Percentiles rank a stretch among this genome's conserved stretches.
Conservation (phyloP, 1,284 basidiomycete genomes). For the Naganishia sp. region DNA sequence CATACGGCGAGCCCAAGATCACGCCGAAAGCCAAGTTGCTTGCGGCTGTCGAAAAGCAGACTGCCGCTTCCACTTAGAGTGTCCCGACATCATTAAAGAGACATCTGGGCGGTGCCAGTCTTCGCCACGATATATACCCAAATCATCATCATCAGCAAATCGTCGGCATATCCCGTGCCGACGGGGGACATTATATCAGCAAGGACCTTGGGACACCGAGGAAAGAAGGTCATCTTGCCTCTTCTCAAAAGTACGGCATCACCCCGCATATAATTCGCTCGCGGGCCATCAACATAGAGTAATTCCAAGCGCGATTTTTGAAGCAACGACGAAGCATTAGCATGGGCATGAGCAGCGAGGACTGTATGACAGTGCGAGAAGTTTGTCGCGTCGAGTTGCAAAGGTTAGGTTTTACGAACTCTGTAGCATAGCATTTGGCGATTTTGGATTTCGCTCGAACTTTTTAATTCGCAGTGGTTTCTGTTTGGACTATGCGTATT, state of each 20-base stretch:
- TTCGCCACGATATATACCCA: constrained; percentile 14
- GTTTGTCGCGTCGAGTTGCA: too few relatives aligned
- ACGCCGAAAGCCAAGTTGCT: constrained; percentile 30
- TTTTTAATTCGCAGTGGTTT: constrained; percentile 8
- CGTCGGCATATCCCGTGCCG: constrained; percentile 9
- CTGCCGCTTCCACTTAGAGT: background rate
- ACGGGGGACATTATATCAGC: constrained; percentile 14
- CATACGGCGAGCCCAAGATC: constrained; percentile 42
- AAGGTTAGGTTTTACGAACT: too few relatives aligned
- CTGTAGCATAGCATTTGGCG: constrained; percentile 8
- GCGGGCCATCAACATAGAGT: constrained; percentile 7
- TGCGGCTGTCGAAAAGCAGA: constrained; percentile 22
- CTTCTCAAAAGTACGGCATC: constrained; percentile 11
- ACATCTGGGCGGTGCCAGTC: background rate
- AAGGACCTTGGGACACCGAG: constrained; percentile 8
- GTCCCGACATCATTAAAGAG: background rate
- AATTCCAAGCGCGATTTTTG: background rate
- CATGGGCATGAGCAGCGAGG: constrained; percentile 5
- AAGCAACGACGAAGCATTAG: constrained; percentile 7
- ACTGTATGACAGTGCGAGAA: constrained; percentile 4
- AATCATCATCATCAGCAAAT: constrained; percentile 4
- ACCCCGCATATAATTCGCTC: constrained; percentile 25
- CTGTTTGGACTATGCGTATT: constrained; percentile 10
- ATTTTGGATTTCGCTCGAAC: background rate
- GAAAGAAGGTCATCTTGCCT: background rate